phyloP scores from a whole-genome alignment of 345 rosid species.

The Erucastrum elatum region DNA sequence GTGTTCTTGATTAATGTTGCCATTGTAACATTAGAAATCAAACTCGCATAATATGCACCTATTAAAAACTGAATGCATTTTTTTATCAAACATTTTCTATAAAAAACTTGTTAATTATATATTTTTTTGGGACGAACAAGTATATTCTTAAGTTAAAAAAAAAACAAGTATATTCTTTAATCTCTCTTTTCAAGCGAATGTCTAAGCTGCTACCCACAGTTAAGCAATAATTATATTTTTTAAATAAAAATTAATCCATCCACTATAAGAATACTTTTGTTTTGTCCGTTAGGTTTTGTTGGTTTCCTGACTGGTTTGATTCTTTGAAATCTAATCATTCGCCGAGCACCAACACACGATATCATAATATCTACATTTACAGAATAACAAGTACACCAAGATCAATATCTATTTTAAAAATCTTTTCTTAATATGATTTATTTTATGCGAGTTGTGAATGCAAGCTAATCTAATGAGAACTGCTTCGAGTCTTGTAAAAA shows the following conservation, averaged over 20 bases:
- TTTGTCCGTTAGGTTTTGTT: slow-evolving; percentile 44
- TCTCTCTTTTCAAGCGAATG: slow-evolving; percentile 15
- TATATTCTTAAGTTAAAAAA: not conserved
- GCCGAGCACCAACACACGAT: slow-evolving; percentile 25
- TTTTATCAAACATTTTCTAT: not conserved
- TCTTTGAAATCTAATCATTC: slow-evolving; percentile 35
- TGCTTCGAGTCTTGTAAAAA: not conserved
- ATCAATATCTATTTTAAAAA: slow-evolving; percentile 8
- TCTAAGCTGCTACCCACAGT: slow-evolving; percentile 35
- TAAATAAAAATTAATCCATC: slow-evolving; percentile 5
- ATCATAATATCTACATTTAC: slow-evolving; percentile 20
- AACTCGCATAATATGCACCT: not conserved
- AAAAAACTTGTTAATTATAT: not conserved
- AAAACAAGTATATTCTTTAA: not conserved
- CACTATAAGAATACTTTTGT: slow-evolving; percentile 33
- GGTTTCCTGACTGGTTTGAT: slow-evolving; percentile 43
- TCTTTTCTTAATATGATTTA: slow-evolving; percentile 2
- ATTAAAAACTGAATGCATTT: not conserved
- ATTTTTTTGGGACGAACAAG: not conserved
- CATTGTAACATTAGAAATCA: not conserved
- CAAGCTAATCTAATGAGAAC: not conserved
- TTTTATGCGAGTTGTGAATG: not conserved
- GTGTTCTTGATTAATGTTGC: not conserved
- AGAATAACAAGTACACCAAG: slow-evolving; percentile 26
- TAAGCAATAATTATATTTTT: slow-evolving; percentile 8